Evolutionary conservation across 2,329 filamentous ascomycete genomes (phyloP), one percentile per base, ranked within the genome.

Genomic region (Lachnellula subtilissima): DNA sequence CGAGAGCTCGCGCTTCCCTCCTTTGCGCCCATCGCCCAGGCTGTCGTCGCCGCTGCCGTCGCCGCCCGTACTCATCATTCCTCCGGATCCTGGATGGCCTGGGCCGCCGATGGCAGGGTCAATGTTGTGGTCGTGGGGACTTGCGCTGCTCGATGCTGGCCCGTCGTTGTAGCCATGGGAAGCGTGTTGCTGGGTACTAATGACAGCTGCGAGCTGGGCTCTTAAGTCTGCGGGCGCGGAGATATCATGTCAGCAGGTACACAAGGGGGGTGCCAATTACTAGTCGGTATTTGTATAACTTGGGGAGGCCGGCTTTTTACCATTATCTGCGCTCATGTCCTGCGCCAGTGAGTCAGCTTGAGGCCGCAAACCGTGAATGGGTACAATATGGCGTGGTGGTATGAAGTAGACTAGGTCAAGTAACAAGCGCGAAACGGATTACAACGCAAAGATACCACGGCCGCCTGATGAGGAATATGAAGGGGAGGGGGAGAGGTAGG

Each of bases 1-100:
- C 25, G 92, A 97, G 58, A 99, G 76, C 74, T 97, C 93, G 53
- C 94, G 83, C 74, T 96, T 96, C 53, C 78, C 78, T 12, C 86
- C 86, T 74, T 94, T 93, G 51, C 86, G 81, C 61, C 85, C 82
- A 61, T 88, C 69, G 14, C 61, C 63, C 53, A 65, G 43, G 40
- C 57, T 62, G 40, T 70, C 66, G 50, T 69, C 68, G 48, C 63
- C 67, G 55, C 67, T 67, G 43, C 63, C 64, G 42, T 67, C 68
- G 37, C 59, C 65, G 47, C 64, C 65, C 25, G 58, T 61, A 47
- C 62, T 64, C 63, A 69, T 69, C 55, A 68, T 67, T 53, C 61
- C 65, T 46, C 58, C 57, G 11, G 42, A 23, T 23, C 42, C 42
- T 17, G 14, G 14, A 15, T 15, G 17, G 5, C 37, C 37, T 35